Evolutionary conservation across 768 basidiomycete genomes (phyloP).

Genomic region (Hygrocybe punicea): DNA sequence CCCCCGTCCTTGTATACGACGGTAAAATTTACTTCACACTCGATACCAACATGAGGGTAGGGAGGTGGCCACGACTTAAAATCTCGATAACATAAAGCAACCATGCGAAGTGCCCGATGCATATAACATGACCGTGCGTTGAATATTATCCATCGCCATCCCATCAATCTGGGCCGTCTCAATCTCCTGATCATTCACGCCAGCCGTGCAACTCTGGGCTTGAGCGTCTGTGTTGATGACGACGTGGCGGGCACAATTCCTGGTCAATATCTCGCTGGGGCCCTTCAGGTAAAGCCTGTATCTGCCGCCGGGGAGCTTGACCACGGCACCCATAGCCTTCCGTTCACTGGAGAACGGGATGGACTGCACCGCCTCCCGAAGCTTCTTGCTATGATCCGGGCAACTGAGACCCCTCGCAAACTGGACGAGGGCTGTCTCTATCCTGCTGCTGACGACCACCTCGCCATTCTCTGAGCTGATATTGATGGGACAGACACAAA

Average conservation of each 20-base stretch:
- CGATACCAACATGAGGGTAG: constrained; percentile 35
- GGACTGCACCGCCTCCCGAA: constrained; percentile 56
- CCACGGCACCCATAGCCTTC: constrained; percentile 88
- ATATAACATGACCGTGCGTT: constrained; percentile 93
- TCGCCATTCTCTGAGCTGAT: constrained; percentile 47
- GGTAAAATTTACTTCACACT: constrained; percentile 63
- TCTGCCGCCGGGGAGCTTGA: constrained; percentile 49
- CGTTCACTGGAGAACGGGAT: constrained; percentile 75
- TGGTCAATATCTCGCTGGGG: constrained; percentile 88
- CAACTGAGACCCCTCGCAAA: constrained; percentile 69
- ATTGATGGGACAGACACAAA: constrained; percentile 58
- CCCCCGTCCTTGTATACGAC: too few relatives aligned
- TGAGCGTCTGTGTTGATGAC: constrained; percentile 48
- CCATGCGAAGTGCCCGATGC: constrained; percentile 93
- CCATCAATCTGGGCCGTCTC: constrained; percentile 62
- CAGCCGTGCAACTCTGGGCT: too few relatives aligned
- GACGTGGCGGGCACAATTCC: constrained; percentile 69
- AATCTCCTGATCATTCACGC: constrained; percentile 35
- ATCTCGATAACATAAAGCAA: constrained; percentile 91
- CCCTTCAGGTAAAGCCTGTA: constrained; percentile 86
- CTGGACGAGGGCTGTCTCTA: constrained; percentile 69
- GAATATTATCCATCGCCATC: constrained; percentile 74
- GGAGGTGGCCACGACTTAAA: constrained; percentile 81
- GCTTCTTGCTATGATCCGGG: constrained; percentile 53
- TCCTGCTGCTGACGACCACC: constrained; percentile 72